Evolutionary conservation across 1,284 basidiomycete species (phyloP), one percentile per base, ranked within the genome.

Genomic region (Sanghuangporus sanghuang): DNA sequence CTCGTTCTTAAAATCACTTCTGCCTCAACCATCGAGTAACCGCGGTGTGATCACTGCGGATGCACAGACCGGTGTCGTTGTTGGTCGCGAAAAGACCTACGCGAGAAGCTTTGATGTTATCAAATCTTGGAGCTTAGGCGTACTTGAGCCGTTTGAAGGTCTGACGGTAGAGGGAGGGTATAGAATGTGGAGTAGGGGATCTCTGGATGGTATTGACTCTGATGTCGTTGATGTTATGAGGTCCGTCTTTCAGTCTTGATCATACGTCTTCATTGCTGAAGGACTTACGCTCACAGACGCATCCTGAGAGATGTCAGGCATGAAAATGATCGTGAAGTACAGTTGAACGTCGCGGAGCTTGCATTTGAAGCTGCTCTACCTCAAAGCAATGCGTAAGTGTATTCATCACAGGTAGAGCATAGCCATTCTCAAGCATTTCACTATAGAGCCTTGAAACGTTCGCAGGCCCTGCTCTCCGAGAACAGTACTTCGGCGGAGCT

Each of bases 401-500:
- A 35, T 71, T 21, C 23, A 55, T 18, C 32, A 54, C 56, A 48
- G 53, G 64, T 35, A 16, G 11, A 59, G 49, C 49, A 62, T 23
- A 50, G 40, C 62, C 57, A 39, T 39, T 27, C 56, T 59, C 57
- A 59, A 35, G 61, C 68, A 59, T 56, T 53, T 63, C 64, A 16
- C 64, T 40, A 1, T 67, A 94, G 91, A 65, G 88, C 92, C 7
- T 67, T 86, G 59, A 93, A 90, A 72, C 74, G 85, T 35, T 95
- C 93, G 9, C 91, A 90, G 64, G 73, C 75, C 0, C 77, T 94
- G 18, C 81, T 97, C 14, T 83, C 89, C 0, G 72, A 70, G 1
- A 77, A 84, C 56, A 85, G 83, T 16, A 81, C 87, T 54, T 93
- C 93, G 14, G 72, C 93, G 32, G 73, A 76, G 0, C 85, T 89